Conservation (phyloP, 176 grass and related monocot genomes). For the Pontederia paniculata region DNA sequence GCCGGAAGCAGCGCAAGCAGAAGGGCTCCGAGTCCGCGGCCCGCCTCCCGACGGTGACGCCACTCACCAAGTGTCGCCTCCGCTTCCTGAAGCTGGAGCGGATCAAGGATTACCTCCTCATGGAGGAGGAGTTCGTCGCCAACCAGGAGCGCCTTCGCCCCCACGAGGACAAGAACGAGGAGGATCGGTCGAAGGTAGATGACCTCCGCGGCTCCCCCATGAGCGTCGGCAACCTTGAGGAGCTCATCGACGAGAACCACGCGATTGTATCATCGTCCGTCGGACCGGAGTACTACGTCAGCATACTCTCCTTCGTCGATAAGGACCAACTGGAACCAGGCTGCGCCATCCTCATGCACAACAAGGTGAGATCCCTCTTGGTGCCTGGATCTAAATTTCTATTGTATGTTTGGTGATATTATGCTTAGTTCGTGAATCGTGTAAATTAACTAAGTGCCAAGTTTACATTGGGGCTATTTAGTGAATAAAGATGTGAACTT, state of each 20-base stretch:
- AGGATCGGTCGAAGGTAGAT: constrained; percentile 13
- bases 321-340: constrained; percentile 14
- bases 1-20: constrained; percentile 13
- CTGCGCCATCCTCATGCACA: constrained; percentile 9
- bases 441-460: no score
- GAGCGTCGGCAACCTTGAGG: constrained; percentile 11
- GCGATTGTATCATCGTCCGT: constrained; percentile 12
- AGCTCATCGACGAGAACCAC: constrained; percentile 12
- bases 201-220: constrained; percentile 10
- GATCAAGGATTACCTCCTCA: constrained; percentile 11
- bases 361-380: background rate
- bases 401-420: background rate
- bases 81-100: constrained; percentile 13
- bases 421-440: background rate
- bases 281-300: constrained; percentile 11
- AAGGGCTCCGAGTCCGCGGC: background rate
- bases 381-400: background rate
- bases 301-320: constrained; percentile 13
- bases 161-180: constrained; percentile 16
- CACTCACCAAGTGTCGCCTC: constrained; percentile 11
- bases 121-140: constrained; percentile 16
- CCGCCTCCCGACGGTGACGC: background rate
- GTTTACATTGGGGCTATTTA: no score
- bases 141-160: constrained; percentile 12
- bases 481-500: no score